Base-by-base conservation (phyloP, 495 filamentous ascomycete genomes). In the Sphaerosporella brunnea region DNA sequence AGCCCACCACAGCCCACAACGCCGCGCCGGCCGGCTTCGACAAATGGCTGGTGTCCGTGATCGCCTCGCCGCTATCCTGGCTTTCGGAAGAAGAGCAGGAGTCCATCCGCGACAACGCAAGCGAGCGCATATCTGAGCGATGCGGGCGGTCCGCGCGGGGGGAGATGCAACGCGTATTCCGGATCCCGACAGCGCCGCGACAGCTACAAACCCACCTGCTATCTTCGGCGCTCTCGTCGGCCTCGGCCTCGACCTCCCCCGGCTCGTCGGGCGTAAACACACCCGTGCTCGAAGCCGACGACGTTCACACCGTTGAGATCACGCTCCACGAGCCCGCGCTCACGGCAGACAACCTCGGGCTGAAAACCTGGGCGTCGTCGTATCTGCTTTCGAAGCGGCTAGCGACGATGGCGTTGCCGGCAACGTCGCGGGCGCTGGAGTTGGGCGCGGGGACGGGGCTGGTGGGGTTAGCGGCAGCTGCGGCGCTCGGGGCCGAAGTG, bases 301-400 rank as follows among this genome's bases (percentile, higher is more conserved):
- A 18, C 7, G 28, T 5, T 5, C 28, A 37, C 35, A 21, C 8
- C 4, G 24, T 35, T 19, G 70, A 78, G 30, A 63, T 92, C 42
- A 66, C 69, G 13, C 73, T 97, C 15, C 73, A 87, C 51, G 90
- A 97, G 57, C 90, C 90, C 0, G 76, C 85, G 1, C 64, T 94
- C 43, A 93, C 82, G 0, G 74, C 79, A 2, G 90, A 94, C 61
- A 79, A 87, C 47, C 72, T 95, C 13, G 90, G 90, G 9, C 72
- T 85, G 56, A 95, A 95, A 59, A 95, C 87, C 0, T 94, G 87
- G 87, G 76, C 81, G 0, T 84, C 84, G 0, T 84, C 84, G 0
- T 90, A 82, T 59, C 72, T 92, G 2, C 78, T 97, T 15, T 80
- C 90, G 0, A 81, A 77, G 52, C 77, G 79, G 10, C 74, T 96